Evolutionary conservation across 352 stramenopile species (phyloP), one percentile per base, ranked within the genome.

Genomic region (Pythium chondricola): DNA sequence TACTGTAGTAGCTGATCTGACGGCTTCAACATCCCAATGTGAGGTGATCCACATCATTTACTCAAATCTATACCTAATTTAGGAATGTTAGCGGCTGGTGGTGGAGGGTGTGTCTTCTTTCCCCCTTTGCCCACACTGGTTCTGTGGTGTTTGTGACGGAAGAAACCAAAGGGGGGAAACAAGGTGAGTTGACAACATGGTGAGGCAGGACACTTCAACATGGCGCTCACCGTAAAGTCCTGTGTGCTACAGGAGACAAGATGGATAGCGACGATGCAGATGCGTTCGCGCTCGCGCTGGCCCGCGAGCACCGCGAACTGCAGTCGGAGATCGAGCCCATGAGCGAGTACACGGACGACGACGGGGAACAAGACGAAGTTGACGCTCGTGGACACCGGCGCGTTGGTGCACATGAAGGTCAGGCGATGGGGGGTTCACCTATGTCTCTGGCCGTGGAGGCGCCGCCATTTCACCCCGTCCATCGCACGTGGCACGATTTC

Each of bases 401-500:
- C 20, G 36, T 14, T 11, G 3, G 37, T 22, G 37, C 37, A 43
- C 20, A 20, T 22, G 21, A n/a, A n/a, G n/a, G n/a, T n/a, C n/a
- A n/a, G n/a, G n/a, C n/a, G n/a, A n/a, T n/a, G n/a, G n/a, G n/a
- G n/a, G n/a, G n/a, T n/a, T n/a, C n/a, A n/a, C n/a, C n/a, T n/a
- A n/a, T n/a, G n/a, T n/a, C n/a, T n/a, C n/a, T 43, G 26, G 33
- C 47, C 37, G 67, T 79, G 17, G 41, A 67, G 4, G 78, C 70
- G 27, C 65, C 69, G 8, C 44, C 68, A 44, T 84, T 90, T 44
- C 40, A 54, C 4, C 39, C 58, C 5, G 61, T 79, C 25, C 72
- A 90, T 39, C 53, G 56, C n/a, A 85, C 75, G 20, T 90, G 78
- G 78, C 65, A 68, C 22, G 63, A 43, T 20, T 90, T 90, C 47